Conservation (phyloP, 1,284 basidiomycete species). For the Cerioporus squamosus region DNA sequence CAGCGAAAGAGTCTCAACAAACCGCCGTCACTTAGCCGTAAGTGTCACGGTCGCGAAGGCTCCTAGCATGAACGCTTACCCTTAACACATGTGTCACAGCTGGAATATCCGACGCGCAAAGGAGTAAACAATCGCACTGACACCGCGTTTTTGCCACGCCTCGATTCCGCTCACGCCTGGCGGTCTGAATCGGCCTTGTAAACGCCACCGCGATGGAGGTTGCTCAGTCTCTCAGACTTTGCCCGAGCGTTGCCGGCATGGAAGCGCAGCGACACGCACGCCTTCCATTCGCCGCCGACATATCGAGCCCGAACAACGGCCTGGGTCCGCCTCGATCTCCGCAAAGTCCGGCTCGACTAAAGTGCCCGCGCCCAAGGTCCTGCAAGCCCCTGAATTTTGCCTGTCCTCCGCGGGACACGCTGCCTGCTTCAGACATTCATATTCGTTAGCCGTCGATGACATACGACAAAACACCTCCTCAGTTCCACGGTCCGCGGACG, state of each 20-base stretch:
- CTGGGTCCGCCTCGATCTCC: slow-evolving; percentile 16
- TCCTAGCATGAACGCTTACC: not conserved
- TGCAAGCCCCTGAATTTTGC: slow-evolving; percentile 7
- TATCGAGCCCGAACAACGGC: slow-evolving; percentile 10
- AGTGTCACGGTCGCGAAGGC: not conserved
- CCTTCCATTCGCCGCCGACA: slow-evolving; percentile 21
- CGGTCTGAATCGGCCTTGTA: no score
- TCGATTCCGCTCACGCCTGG: no score
- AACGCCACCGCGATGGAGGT: no score
- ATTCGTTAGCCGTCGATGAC: not conserved
- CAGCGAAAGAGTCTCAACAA: no score
- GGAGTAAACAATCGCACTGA: no score
- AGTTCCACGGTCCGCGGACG: no score
- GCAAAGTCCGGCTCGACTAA: slow-evolving; percentile 20
- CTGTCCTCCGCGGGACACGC: slow-evolving; percentile 6
- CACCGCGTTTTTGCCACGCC: no score
- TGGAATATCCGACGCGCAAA: no score
- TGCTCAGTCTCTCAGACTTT: not conserved
- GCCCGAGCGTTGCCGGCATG: slow-evolving; percentile 11
- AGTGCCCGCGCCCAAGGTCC: not conserved
- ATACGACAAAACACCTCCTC: not conserved
- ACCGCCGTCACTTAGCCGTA: slow-evolving; percentile 3
- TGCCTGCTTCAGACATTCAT: not conserved
- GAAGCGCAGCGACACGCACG: slow-evolving; percentile 7
- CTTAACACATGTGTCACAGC: not conserved